Evolutionary conservation across 106 monocot species (phyloP).

Genomic region (Chionographis japonica): DNA sequence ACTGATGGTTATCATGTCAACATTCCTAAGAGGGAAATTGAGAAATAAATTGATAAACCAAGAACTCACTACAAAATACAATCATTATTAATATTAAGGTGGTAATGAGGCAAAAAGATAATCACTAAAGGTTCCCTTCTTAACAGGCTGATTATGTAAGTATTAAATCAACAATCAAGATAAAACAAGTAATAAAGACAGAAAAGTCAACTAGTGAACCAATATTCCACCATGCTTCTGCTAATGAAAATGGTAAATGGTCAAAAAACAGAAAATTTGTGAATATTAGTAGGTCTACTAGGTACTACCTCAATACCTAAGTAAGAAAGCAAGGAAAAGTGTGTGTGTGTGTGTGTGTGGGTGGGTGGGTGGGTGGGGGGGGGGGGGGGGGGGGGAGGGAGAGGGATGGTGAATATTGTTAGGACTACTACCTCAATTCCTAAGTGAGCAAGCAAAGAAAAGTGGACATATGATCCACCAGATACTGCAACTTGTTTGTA

Average conservation of each 20-base stretch:
- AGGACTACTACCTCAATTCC: conserved; percentile 66
- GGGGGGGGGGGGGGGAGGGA: neutral
- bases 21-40: too few species aligned
- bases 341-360: neutral
- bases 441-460: conserved; percentile 79
- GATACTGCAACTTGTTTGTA: conserved; percentile 60
- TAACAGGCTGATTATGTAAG: too few species aligned
- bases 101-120: too few species aligned
- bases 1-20: too few species aligned
- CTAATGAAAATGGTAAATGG: neutral
- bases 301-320: conserved; percentile 89
- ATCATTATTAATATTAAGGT: too few species aligned
- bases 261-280: neutral
- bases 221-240: neutral
- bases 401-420: neutral
- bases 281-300: neutral
- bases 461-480: conserved; percentile 47
- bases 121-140: too few species aligned
- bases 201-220: neutral
- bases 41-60: too few species aligned
- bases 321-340: conserved; percentile 71
- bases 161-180: too few species aligned
- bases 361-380: too few species aligned
- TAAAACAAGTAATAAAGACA: too few species aligned
- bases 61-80: too few species aligned